phyloP scores from a whole-genome alignment of 495 filamentous ascomycete genomes.

The Pyrenula aspistea region DNA sequence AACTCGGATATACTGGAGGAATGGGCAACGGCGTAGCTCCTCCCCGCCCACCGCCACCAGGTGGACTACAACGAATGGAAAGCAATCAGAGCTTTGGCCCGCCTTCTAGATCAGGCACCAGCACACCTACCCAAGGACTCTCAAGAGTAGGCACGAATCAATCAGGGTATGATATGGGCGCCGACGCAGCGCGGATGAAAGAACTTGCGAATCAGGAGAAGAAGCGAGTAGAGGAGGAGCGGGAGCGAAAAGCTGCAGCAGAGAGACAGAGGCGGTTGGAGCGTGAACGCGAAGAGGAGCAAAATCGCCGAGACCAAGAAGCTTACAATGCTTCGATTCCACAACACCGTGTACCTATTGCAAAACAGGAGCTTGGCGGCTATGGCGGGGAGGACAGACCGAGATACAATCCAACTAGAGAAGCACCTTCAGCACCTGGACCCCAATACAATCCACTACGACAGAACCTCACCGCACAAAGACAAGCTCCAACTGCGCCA shows the following conservation, averaged over 20 bases:
- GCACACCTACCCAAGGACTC: slow-evolving; percentile 24
- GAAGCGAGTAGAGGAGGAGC: slow-evolving; percentile 39
- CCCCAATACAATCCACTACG: slow-evolving; percentile 25
- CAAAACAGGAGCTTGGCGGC: slow-evolving; percentile 80
- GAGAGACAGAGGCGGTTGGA: slow-evolving; percentile 32
- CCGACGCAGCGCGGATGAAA: slow-evolving; percentile 34
- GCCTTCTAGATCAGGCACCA: slow-evolving; percentile 19
- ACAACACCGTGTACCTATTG: slow-evolving; percentile 58
- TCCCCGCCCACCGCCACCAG: slow-evolving; percentile 55
- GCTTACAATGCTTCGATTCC: slow-evolving; percentile 81
- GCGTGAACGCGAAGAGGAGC: slow-evolving; percentile 51
- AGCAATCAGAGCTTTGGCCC: slow-evolving; percentile 22
- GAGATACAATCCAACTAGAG: slow-evolving; percentile 74
- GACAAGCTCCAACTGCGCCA: slow-evolving; percentile 46
- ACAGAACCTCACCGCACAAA: slow-evolving; percentile 33
- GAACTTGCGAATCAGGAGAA: slow-evolving; percentile 37
- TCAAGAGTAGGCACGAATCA: slow-evolving; percentile 20
- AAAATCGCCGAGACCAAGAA: slow-evolving; percentile 60
- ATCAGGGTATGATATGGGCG: slow-evolving; percentile 26
- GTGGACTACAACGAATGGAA: slow-evolving; percentile 29
- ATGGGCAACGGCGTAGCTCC: slow-evolving; percentile 62
- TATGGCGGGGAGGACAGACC: slow-evolving; percentile 37
- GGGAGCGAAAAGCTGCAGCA: slow-evolving; percentile 18
- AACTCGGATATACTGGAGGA: slow-evolving; percentile 48
- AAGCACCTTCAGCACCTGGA: slow-evolving; percentile 41